phyloP scores from a whole-genome alignment of 495 filamentous ascomycete species.

The Cryomyces minteri region DNA sequence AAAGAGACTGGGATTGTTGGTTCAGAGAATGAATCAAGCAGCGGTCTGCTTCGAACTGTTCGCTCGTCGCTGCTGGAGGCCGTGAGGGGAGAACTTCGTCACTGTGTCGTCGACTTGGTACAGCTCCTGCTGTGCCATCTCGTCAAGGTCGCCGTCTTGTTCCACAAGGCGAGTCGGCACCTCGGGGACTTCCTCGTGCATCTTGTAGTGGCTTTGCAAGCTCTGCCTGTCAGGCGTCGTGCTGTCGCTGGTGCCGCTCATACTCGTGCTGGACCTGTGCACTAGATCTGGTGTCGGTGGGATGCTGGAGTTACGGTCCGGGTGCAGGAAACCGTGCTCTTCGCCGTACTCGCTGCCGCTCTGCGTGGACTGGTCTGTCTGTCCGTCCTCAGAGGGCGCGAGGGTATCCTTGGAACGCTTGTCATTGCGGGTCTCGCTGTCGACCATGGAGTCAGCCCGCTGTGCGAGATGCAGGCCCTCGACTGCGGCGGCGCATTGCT shows the following conservation, averaged over 20 bases:
- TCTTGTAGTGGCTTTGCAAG: conserved; percentile 45
- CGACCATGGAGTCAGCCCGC: conserved; percentile 50
- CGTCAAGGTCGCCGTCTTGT: not conserved
- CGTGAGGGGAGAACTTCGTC: too few species aligned
- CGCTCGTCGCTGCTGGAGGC: too few species aligned
- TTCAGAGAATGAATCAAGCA: too few species aligned
- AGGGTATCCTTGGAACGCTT: conserved; percentile 23
- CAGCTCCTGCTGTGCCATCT: too few species aligned
- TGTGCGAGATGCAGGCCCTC: conserved; percentile 92
- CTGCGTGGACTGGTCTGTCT: conserved; percentile 11
- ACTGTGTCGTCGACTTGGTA: too few species aligned
- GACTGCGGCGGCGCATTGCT: conserved; percentile 94
- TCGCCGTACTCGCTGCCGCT: conserved; percentile 35
- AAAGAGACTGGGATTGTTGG: too few species aligned
- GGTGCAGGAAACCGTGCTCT: conserved; percentile 29
- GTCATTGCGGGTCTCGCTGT: conserved; percentile 29
- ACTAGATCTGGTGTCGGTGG: conserved; percentile 91
- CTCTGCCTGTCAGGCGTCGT: conserved; percentile 77
- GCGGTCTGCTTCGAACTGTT: too few species aligned
- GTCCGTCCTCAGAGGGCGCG: conserved; percentile 16
- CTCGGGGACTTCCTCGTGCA: conserved; percentile 60
- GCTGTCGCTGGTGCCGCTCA: conserved; percentile 75
- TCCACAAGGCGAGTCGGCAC: conserved; percentile 84
- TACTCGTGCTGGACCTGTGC: conserved; percentile 75
- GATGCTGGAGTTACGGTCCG: conserved; percentile 46